A percentile compares a stretch with the other conserved stretches of the same genome.
Conservation (phyloP, 2,329 filamentous ascomycete species). For the Stachybotrys echinatus region DNA sequence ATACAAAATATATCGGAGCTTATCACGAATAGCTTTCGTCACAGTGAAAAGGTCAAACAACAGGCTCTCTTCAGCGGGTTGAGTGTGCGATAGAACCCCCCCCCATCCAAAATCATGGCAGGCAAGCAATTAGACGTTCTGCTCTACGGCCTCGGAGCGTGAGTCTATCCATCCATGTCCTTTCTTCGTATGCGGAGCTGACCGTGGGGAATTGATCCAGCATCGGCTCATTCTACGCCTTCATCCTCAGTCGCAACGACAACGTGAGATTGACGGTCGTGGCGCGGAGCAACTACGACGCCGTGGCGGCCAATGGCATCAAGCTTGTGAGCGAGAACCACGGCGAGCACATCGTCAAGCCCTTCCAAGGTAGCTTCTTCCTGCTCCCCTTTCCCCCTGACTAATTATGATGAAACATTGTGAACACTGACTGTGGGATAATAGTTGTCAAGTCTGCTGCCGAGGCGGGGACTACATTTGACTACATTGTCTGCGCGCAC, state of each 20-base stretch:
- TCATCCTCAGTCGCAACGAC: slow-evolving; percentile 38
- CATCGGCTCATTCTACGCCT: slow-evolving; percentile 54
- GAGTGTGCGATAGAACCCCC: too few species aligned
- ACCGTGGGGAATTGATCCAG: slow-evolving; percentile 19
- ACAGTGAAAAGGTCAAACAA: too few species aligned
- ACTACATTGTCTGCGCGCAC: slow-evolving; percentile 14
- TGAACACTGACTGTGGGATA: neutral
- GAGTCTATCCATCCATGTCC: slow-evolving; percentile 16
- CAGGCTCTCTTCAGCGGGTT: too few species aligned
- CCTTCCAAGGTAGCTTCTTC: slow-evolving; percentile 31
- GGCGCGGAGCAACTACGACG: slow-evolving; percentile 55
- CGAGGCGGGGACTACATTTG: slow-evolving; percentile 9
- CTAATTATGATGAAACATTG: neutral
- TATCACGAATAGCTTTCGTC: too few species aligned
- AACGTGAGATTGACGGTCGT: slow-evolving; percentile 51
- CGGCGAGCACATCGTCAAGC: slow-evolving; percentile 45
- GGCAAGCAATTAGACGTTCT: slow-evolving; percentile 26
- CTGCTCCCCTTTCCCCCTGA: too few species aligned
- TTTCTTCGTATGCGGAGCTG: neutral
- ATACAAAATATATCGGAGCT: too few species aligned
- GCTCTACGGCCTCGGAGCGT: slow-evolving; percentile 50
- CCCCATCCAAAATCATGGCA: neutral
- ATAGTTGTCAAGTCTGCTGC: slow-evolving; percentile 10
- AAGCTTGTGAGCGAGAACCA: slow-evolving; percentile 48
- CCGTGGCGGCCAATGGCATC: slow-evolving; percentile 48